A percentile compares a stretch with the other conserved stretches of the same genome.
Evolutionary conservation across 2,329 filamentous ascomycete species (phyloP).

Genomic region (Aspergillus fumigatiaffinis): DNA sequence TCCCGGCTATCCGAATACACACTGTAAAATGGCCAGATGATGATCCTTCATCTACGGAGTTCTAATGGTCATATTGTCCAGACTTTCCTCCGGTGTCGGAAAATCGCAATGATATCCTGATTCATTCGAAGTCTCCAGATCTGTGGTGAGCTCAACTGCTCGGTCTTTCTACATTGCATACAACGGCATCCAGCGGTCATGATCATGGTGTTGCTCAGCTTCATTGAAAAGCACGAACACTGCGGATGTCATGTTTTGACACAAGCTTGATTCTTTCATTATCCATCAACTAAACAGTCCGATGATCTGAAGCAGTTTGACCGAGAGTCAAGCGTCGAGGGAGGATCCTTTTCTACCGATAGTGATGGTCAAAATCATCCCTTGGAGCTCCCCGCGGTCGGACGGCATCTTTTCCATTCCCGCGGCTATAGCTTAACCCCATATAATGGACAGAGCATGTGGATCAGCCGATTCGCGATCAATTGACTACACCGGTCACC

Average conservation of each 20-base stretch:
- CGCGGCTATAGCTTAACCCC: not conserved
- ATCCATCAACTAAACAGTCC: not conserved
- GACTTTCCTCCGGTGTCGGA: not conserved
- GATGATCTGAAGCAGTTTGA: not conserved
- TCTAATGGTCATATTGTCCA: not conserved
- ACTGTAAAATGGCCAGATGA: not conserved
- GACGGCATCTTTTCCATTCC: not conserved
- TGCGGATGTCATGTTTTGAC: not conserved
- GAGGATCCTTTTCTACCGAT: not conserved
- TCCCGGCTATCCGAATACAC: constrained; percentile 1
- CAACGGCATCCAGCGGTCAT: not conserved
- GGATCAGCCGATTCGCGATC: not conserved
- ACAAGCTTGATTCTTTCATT: not conserved
- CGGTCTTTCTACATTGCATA: too few relatives aligned
- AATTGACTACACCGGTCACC: not conserved
- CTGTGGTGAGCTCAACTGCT: too few relatives aligned
- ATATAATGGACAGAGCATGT: not conserved
- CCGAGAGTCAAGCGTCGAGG: not conserved
- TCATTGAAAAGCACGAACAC: not conserved
- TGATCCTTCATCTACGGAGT: not conserved
- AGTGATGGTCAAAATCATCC: not conserved
- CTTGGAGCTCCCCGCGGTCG: not conserved
- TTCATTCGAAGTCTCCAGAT: not conserved
- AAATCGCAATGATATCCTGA: not conserved
- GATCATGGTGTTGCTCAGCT: not conserved